Evolutionary conservation across 352 stramenopile species (phyloP).

Genomic region (Globisporangium radiosum): DNA sequence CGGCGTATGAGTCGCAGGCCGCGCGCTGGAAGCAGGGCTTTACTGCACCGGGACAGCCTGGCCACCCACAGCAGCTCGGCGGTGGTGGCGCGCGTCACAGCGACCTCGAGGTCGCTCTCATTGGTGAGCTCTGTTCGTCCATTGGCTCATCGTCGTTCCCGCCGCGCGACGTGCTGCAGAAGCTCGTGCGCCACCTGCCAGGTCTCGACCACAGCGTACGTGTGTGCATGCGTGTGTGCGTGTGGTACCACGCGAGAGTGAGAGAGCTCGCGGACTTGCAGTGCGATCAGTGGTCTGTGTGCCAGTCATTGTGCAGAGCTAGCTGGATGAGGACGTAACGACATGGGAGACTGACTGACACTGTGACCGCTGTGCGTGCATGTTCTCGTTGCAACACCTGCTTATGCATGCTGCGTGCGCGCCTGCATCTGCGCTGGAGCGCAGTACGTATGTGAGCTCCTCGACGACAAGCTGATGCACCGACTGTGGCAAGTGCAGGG

Average conservation of each 20-base stretch:
- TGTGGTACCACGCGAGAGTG: too few species aligned
- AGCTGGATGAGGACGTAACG: too few species aligned
- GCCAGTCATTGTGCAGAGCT: background rate
- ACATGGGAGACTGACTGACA: too few species aligned
- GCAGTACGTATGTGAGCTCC: conserved; percentile 76
- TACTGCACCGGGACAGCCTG: conserved; percentile 3
- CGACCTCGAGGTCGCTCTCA: conserved; percentile 61
- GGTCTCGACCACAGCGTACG: conserved; percentile 61
- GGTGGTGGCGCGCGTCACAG: conserved; percentile 21
- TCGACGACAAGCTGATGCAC: conserved; percentile 84
- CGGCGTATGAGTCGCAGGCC: conserved; percentile 69
- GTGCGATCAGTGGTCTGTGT: background rate
- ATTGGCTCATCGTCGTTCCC: conserved; percentile 77
- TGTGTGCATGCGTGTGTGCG: background rate
- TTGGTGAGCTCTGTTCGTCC: conserved; percentile 74
- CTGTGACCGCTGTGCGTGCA: too few species aligned
- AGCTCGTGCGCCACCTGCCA: conserved; percentile 64
- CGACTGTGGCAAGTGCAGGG: conserved; percentile 77
- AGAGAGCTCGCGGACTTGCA: too few species aligned
- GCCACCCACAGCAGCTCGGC: background rate
- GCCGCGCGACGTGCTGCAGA: conserved; percentile 69
- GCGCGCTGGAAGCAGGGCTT: conserved; percentile 76
- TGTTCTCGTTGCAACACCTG: too few species aligned
- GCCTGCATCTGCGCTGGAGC: background rate
- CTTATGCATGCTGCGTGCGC: too few species aligned